phyloP scores from a whole-genome alignment of 2,329 filamentous ascomycete genomes.

The Ciborinia camelliae region DNA sequence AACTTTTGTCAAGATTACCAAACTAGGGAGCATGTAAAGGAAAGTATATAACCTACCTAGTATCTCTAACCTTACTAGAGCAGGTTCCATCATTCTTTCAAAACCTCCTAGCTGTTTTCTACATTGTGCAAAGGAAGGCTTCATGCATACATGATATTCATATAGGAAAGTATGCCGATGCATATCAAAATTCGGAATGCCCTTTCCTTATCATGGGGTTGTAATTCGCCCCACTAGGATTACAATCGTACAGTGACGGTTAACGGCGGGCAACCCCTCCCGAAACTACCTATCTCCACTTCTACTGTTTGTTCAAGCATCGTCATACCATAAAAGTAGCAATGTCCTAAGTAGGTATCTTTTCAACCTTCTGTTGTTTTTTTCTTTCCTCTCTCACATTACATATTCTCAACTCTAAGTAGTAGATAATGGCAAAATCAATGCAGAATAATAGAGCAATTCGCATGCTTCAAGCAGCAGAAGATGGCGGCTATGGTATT shows the following conservation, averaged over 20 bases:
- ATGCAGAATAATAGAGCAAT: conserved; percentile 16
- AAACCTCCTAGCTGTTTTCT: neutral
- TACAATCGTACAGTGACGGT: too few relatives aligned
- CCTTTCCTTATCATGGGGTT: neutral
- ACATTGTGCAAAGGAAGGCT: too few relatives aligned
- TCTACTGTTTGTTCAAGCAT: neutral
- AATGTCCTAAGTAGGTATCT: neutral
- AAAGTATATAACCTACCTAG: neutral
- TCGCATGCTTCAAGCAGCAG: conserved; percentile 41
- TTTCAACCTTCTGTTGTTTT: neutral
- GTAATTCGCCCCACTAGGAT: neutral
- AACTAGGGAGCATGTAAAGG: neutral
- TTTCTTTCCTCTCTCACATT: neutral
- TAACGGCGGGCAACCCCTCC: neutral
- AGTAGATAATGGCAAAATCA: neutral
- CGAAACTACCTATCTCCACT: neutral
- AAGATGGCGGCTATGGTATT: conserved; percentile 54
- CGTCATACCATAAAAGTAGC: neutral
- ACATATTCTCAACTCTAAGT: neutral
- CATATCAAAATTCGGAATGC: neutral
- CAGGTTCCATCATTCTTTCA: neutral
- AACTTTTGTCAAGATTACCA: too few relatives aligned
- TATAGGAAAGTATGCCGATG: neutral
- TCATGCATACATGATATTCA: neutral
- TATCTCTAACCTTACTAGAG: too few relatives aligned